Base-by-base conservation (phyloP, 1,139 yeast species). In the Debaryomyces nepalensis region DNA sequence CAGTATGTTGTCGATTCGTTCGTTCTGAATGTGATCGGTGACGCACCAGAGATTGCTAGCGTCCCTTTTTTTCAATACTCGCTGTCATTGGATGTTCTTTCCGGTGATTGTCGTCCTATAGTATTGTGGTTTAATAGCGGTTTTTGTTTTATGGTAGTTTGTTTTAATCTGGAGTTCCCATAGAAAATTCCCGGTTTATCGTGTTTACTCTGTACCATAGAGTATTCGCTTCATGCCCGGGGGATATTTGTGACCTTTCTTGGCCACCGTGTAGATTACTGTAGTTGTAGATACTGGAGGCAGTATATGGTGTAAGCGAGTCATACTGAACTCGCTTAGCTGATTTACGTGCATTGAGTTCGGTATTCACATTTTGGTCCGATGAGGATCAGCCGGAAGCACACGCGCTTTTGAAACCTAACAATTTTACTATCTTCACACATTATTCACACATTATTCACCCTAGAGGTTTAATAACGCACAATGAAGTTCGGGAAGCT, bases 161-260 rank as follows among this genome's bases (percentile, higher is more conserved):
- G 64, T 67, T 66, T 58, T 64, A 53, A 47, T 16, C 53, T 53
- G 66, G 72, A 57, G 58, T 63, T 71, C 77, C 79, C 65, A 73
- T 60, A 73, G 44, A 45, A 61, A 68, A 52, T 36, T 50, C 74
- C 78, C 74, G 78, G 77, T 65, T 73, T 71, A 63, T 73, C 78
- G 78, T 73, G 72, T 66, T 55, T 58, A 59, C 57, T 54, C 71
- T 69, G 48, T 42, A 55, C 32, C 66, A 64, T 73, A 72, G 74
- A 56, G 58, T 61, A 54, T 58, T 66, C 70, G 71, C 79, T 73
- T 73, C 79, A 73, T 73, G 79, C 79, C 77, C 78, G 76, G 79
- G 71, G 61, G 52, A 73, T 64, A 73, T 64, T 45, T 45, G 20
- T 24, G 23, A 18, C 30, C 16, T n/a, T 24, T 34, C 22, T 3